phyloP scores from a whole-genome alignment of 768 basidiomycete species.

The Panus rudis region DNA sequence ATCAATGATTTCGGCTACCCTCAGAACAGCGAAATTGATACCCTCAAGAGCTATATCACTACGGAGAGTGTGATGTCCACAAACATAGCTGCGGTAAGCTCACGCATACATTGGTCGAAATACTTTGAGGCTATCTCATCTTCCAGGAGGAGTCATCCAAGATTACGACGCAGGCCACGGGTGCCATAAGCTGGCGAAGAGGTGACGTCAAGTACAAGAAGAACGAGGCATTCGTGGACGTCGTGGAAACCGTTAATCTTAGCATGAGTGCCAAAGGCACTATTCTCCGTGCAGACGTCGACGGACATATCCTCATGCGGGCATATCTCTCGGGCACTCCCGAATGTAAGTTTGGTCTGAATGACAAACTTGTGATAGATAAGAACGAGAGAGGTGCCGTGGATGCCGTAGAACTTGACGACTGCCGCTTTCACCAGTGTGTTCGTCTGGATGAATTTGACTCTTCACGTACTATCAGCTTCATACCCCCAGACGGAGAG shows the following conservation, averaged over 20 bases:
- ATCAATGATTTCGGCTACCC: conserved; percentile 99
- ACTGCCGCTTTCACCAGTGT: conserved; percentile 98
- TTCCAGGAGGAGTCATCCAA: conserved; percentile 97
- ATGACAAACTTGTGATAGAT: conserved; percentile 97
- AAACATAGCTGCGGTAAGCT: conserved; percentile 71
- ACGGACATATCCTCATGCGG: conserved; percentile 97
- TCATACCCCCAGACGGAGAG: conserved; percentile 97
- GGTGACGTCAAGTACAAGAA: conserved; percentile 98
- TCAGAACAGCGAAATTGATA: conserved; percentile 98
- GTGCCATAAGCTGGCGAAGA: conserved; percentile 91
- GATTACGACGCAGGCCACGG: conserved; percentile 96
- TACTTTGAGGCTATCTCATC: conserved; percentile 4
- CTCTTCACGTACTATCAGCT: conserved; percentile 87
- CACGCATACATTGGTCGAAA: neutral
- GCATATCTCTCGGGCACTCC: conserved; percentile 96
- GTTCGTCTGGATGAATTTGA: conserved; percentile 94
- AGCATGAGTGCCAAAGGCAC: conserved; percentile 97
- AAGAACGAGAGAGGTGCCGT: conserved; percentile 54
- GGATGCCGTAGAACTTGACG: conserved; percentile 92
- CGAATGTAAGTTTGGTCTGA: conserved; percentile 98
- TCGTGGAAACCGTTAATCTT: conserved; percentile 93
- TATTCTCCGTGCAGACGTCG: conserved; percentile 91
- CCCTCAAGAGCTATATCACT: conserved; percentile 95
- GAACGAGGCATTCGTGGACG: conserved; percentile 99
- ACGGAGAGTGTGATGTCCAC: conserved; percentile 91